phyloP scores from a whole-genome alignment of 1,284 basidiomycete genomes.

The Microbotryum saponariae region DNA sequence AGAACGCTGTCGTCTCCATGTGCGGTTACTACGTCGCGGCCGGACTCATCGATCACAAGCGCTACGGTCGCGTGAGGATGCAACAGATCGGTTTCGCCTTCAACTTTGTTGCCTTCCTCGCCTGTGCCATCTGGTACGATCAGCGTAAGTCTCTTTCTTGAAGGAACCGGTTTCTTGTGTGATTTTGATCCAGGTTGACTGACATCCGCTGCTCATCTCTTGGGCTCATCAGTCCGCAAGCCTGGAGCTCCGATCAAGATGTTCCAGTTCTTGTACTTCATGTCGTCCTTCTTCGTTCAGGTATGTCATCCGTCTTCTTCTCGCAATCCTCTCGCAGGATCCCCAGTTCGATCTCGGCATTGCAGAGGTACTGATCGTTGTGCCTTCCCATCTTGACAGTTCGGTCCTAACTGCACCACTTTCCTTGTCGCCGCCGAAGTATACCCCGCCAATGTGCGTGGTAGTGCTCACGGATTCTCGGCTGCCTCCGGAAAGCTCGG shows the following conservation, averaged over 20 bases:
- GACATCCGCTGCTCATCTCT: too few species aligned
- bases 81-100: slow-evolving; percentile 48
- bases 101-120: slow-evolving; percentile 46
- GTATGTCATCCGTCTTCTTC: too few species aligned
- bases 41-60: slow-evolving; percentile 52
- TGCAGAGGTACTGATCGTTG: not conserved
- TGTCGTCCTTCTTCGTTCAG: slow-evolving; percentile 48
- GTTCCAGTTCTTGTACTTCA: slow-evolving; percentile 45
- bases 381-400: slow-evolving; percentile 40
- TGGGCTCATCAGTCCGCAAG: slow-evolving; percentile 29
- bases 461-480: slow-evolving; percentile 42
- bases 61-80: slow-evolving; percentile 45
- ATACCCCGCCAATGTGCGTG: slow-evolving; percentile 42
- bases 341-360: not conserved
- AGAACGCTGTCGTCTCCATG: slow-evolving; percentile 45
- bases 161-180: too few species aligned
- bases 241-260: slow-evolving; percentile 37
- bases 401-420: slow-evolving; percentile 47
- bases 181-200: too few species aligned
- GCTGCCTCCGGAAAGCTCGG: slow-evolving; percentile 43
- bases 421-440: slow-evolving; percentile 41
- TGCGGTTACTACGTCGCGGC: slow-evolving; percentile 51
- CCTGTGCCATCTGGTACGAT: slow-evolving; percentile 34
- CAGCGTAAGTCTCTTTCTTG: not conserved
- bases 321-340: too few species aligned